Percentiles rank a stretch among this genome's conserved stretches.
phyloP scores from a whole-genome alignment of 768 basidiomycete species.

The Trametes elegans region DNA sequence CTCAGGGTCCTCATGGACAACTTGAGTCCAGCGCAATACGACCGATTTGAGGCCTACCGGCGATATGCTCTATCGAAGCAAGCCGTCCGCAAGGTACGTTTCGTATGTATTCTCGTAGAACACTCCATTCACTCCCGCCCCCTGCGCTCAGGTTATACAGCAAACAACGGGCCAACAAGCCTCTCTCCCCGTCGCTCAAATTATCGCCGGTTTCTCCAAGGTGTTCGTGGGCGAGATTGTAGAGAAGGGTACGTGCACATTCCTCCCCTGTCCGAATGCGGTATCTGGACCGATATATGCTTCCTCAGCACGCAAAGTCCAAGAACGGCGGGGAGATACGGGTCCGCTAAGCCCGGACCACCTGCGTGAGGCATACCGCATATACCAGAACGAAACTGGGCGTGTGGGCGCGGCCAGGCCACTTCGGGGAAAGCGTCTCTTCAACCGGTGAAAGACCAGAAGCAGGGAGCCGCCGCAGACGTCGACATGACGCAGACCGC shows the following conservation, averaged over 20 bases:
- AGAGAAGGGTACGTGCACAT: conserved; percentile 63
- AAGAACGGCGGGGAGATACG: conserved; percentile 64
- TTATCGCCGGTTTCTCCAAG: conserved; percentile 86
- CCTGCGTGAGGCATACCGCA: conserved; percentile 82
- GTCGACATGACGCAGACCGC: too few species aligned
- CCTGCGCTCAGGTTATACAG: conserved; percentile 65
- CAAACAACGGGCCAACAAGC: conserved; percentile 79
- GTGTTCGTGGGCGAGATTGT: conserved; percentile 93
- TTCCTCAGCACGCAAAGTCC: conserved; percentile 69
- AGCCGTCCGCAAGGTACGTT: conserved; percentile 69
- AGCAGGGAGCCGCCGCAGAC: too few species aligned
- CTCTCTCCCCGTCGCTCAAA: conserved; percentile 83
- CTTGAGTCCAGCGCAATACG: conserved; percentile 79
- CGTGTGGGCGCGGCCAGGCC: conserved; percentile 77
- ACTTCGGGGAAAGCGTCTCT: conserved; percentile 66
- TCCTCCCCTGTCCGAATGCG: neutral
- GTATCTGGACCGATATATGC: neutral
- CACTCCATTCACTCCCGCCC: neutral
- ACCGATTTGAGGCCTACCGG: conserved; percentile 86
- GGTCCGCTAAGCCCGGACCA: conserved; percentile 88
- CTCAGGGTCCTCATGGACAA: conserved; percentile 85
- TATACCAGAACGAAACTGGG: conserved; percentile 80
- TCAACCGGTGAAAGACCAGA: conserved; percentile 48
- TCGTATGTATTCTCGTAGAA: neutral
- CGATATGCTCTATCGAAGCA: conserved; percentile 82